Percentiles rank a stretch among this genome's conserved stretches.
Conservation (phyloP, 345 rosid genomes). For the Carallia pectinifolia region DNA sequence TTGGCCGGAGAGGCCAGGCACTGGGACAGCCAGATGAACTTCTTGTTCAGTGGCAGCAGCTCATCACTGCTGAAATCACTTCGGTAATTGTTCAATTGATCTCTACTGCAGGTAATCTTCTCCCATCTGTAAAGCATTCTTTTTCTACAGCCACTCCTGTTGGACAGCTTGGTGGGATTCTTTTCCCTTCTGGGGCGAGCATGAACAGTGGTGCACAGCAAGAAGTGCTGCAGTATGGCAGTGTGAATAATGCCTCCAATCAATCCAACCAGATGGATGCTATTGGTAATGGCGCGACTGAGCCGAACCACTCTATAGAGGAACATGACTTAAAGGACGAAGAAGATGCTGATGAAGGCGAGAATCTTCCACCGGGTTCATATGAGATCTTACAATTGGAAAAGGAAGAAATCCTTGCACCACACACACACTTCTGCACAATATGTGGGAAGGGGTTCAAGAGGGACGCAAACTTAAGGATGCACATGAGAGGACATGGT, state of each 20-base stretch:
- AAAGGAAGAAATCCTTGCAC: conserved; percentile 97
- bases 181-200: conserved; percentile 41
- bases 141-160: conserved; percentile 36
- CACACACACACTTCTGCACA: conserved; percentile 91
- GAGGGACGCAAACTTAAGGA: conserved; percentile 90
- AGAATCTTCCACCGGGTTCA: conserved; percentile 88
- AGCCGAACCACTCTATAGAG: conserved; percentile 47
- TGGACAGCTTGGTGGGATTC: conserved; percentile 55
- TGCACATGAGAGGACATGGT: conserved; percentile 99
- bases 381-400: conserved; percentile 89
- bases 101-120: conserved; percentile 92
- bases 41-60: conserved; percentile 72
- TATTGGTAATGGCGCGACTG: conserved; percentile 21
- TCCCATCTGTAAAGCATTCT: conserved; percentile 77
- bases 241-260: conserved; percentile 37
- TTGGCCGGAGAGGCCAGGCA: conserved; percentile 49
- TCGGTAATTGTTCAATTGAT: conserved; percentile 90
- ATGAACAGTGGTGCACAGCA: conserved; percentile 37
- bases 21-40: conserved; percentile 53
- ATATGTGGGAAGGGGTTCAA: conserved; percentile 99
- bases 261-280: conserved; percentile 43
- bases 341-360: conserved; percentile 91
- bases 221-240: conserved; percentile 22
- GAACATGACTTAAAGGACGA: conserved; percentile 86
- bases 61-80: conserved; percentile 81